Base-by-base conservation (phyloP, 495 filamentous ascomycete species). In the Daldinia loculata region DNA sequence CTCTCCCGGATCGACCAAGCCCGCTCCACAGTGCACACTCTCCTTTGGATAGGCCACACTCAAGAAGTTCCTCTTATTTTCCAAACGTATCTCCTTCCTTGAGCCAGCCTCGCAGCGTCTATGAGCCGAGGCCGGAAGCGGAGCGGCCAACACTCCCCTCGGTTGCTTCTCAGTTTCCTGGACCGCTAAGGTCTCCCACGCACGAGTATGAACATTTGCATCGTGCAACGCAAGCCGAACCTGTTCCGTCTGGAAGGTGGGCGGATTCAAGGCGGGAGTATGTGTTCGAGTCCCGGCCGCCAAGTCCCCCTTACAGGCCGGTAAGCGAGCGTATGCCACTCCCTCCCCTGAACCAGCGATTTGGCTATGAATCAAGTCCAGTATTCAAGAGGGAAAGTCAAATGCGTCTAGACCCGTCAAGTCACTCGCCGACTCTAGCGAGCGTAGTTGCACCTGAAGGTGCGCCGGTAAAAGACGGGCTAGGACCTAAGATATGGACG, bases 401-500 rank as follows among this genome's bases (percentile, higher is more conserved):
- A 38, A 58, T 63, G 56, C 75, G 62, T 34, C 52, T 72, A 22
- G 59, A 71, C 64, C 66, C 66, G 24, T 27, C 70, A 39, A 76
- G 73, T 59, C 62, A 77, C 48, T 82, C 84, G 7, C 71, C 80
- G 9, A 81, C 83, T 14, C 80, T 83, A 2, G 67, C 78, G 0
- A 80, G 77, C 67, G 79, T 71, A 0, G 75, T 78, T n/a, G 71
- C 66, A 36, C 76, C 80, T 0, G 85, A 88, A 55, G 77, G 77
- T 11, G 66, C 76, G 6, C 80, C 80, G 1, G 77, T 77, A 15
- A 88, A 88, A 70, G 85, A 88, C 72, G 83, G 83, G 2, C 76
- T 88, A 39, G 86, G 86, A 6, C 86, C 86, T 26, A 88, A 87
- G 78, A 88, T 88, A 56, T 89, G 86, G 86, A 87, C 85, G 5